phyloP scores from a whole-genome alignment of 1,139 yeast species.

The Candida glucosophila region DNA sequence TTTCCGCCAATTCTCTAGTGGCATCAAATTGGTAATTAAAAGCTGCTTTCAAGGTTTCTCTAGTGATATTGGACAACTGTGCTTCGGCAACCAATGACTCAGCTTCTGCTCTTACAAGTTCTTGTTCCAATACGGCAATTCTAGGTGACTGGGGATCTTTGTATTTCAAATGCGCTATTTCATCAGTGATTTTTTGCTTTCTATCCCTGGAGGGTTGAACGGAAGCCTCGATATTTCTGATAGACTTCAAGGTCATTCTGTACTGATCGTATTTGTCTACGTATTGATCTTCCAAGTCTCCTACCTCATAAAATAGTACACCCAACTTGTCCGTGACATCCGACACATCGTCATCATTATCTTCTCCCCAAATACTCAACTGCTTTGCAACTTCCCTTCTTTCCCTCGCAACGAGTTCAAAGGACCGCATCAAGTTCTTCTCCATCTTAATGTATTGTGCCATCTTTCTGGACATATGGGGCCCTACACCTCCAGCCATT shows the following conservation, averaged over 20 bases:
- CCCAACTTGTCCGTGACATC: conserved; percentile 97
- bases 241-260: conserved; percentile 89
- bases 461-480: conserved; percentile 87
- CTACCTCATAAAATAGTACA: conserved; percentile 89
- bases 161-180: conserved; percentile 94
- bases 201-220: conserved; percentile 98
- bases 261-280: conserved; percentile 97
- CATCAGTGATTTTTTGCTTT: conserved; percentile 94
- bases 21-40: conserved; percentile 97
- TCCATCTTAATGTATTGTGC: conserved; percentile 90
- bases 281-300: conserved; percentile 96
- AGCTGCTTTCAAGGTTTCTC: conserved; percentile 96
- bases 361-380: conserved; percentile 96
- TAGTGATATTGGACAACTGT: conserved; percentile 93
- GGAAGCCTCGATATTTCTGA: conserved; percentile 93
- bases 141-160: conserved; percentile 97
- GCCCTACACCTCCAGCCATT: conserved; percentile 91
- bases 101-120: conserved; percentile 97
- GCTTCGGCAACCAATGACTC: conserved; percentile 99
- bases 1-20: conserved; percentile 92
- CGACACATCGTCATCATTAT: conserved; percentile 91
- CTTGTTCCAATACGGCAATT: conserved; percentile 92
- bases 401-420: conserved; percentile 90
- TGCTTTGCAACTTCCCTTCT: conserved; percentile 96
- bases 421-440: conserved; percentile 89